Conservation (phyloP, 2,329 filamentous ascomycete genomes). For the Neonectria magnoliae region DNA sequence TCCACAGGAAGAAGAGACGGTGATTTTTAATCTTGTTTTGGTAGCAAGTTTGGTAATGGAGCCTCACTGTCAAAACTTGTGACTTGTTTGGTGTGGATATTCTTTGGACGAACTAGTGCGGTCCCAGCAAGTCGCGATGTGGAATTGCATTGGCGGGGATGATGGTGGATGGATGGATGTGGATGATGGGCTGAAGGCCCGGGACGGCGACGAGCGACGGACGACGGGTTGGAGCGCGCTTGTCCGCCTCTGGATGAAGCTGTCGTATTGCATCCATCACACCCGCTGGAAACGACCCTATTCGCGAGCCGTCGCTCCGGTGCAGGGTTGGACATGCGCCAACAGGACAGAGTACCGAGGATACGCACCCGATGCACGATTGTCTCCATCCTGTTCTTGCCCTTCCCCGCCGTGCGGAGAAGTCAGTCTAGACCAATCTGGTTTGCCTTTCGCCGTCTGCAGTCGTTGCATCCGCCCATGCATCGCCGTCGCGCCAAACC, state of each 20-base stretch:
- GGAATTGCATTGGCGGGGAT: conserved; percentile 28
- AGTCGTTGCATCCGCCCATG: conserved; percentile 22
- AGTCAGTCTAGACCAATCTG: conserved; percentile 36
- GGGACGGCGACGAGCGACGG: conserved; percentile 22
- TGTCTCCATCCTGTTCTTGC: conserved; percentile 37
- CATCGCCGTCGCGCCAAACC: conserved; percentile 13
- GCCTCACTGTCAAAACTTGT: conserved; percentile 14
- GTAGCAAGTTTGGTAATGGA: not conserved
- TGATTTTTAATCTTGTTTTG: conserved; percentile 14
- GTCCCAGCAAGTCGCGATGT: conserved; percentile 24
- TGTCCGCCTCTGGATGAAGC: conserved; percentile 38
- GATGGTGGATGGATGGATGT: not conserved
- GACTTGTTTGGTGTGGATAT: not conserved
- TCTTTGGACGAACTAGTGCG: conserved; percentile 23
- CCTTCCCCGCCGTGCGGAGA: conserved; percentile 41
- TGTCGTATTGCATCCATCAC: conserved; percentile 19
- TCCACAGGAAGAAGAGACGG: conserved; percentile 19
- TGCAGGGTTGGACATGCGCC: conserved; percentile 37
- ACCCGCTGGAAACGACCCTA: conserved; percentile 41
- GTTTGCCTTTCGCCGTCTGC: conserved; percentile 23
- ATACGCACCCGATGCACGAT: conserved; percentile 40
- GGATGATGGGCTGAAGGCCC: conserved; percentile 28
- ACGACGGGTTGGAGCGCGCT: conserved; percentile 34
- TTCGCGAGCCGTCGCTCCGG: conserved; percentile 37
- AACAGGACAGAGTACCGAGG: conserved; percentile 27